These are phyloP conservation scores for Plicaturopsis crispa DNA, from an alignment of 768 basidiomycete genomes.

Conservation along the genomic window DNA sequence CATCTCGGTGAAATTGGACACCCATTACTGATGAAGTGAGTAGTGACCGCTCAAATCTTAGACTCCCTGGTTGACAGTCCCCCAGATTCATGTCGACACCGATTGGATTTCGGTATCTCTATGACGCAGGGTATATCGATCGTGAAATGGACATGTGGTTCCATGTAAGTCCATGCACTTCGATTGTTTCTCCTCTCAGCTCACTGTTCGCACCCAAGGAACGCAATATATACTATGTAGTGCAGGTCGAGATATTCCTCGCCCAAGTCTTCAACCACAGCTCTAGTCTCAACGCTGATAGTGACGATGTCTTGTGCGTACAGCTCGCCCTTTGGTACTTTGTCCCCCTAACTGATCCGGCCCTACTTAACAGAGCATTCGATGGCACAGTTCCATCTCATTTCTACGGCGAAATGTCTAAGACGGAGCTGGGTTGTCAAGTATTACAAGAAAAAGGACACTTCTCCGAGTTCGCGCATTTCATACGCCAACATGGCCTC, in stretches of 20 bases:
- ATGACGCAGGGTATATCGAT: conserved; percentile 88
- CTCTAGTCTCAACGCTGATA: conserved; percentile 37
- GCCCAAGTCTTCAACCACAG: conserved; percentile 64
- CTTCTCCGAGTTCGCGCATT: conserved; percentile 84
- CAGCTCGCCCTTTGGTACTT: too few species aligned
- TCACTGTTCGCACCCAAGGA: too few species aligned
- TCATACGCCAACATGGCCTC: conserved; percentile 80
- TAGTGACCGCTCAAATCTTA: not conserved
- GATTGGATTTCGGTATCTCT: conserved; percentile 87
- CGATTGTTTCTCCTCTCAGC: not conserved
- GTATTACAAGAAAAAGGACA: conserved; percentile 87
- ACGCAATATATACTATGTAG: conserved; percentile 88
- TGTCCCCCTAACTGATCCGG: not conserved
- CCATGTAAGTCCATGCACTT: conserved; percentile 47
- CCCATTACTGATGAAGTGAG: conserved; percentile 49
- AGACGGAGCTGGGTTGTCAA: conserved; percentile 91
- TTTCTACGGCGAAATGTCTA: conserved; percentile 97
- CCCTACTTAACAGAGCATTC: conserved; percentile 42
- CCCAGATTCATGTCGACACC: conserved; percentile 89
- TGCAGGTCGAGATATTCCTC: conserved; percentile 90
- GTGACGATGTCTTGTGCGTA: conserved; percentile 60
- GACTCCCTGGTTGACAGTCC: not conserved
- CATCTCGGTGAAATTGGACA: conserved; percentile 93
- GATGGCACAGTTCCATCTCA: conserved; percentile 89
- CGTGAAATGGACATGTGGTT: conserved; percentile 97